Evolutionary conservation across 2,329 filamentous ascomycete species (phyloP).

Genomic region (Epichloe typhina): DNA sequence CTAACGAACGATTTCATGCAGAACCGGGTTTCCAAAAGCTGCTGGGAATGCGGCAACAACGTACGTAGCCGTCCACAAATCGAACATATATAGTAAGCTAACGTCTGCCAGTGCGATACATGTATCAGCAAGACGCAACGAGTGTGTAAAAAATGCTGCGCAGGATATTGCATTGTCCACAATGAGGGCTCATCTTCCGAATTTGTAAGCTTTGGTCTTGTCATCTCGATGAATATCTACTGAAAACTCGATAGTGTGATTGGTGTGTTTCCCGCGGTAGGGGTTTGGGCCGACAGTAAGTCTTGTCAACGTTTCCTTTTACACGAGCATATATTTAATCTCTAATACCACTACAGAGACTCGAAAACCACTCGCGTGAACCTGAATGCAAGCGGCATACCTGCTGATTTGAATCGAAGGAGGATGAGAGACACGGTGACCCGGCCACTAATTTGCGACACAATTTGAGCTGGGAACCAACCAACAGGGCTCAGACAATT

Average conservation of each 20-base stretch:
- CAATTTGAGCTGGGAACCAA: not conserved
- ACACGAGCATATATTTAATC: not conserved
- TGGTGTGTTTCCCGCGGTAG: constrained; percentile 25
- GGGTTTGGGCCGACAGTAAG: constrained; percentile 17
- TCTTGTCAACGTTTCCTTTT: not conserved
- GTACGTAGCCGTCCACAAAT: constrained; percentile 31
- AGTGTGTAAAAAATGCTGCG: constrained; percentile 57
- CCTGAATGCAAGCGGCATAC: not conserved
- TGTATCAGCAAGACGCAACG: constrained; percentile 64
- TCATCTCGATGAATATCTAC: constrained; percentile 5
- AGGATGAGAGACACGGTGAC: constrained; percentile 7
- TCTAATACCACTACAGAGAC: constrained; percentile 1
- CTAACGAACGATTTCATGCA: constrained; percentile 13
- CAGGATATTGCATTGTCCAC: constrained; percentile 72
- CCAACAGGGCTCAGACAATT: not conserved
- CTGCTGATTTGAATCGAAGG: constrained; percentile 4
- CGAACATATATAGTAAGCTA: constrained; percentile 2
- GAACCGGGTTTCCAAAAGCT: constrained; percentile 53
- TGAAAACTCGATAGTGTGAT: constrained; percentile 29
- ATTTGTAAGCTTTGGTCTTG: constrained; percentile 26
- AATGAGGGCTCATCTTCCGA: constrained; percentile 68
- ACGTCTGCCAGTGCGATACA: constrained; percentile 46
- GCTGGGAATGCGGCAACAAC: constrained; percentile 77
- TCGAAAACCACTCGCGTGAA: constrained; percentile 1
- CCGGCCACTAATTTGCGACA: constrained; percentile 3